Conservation (phyloP, 495 filamentous ascomycete genomes). For the Neurospora intermedia region DNA sequence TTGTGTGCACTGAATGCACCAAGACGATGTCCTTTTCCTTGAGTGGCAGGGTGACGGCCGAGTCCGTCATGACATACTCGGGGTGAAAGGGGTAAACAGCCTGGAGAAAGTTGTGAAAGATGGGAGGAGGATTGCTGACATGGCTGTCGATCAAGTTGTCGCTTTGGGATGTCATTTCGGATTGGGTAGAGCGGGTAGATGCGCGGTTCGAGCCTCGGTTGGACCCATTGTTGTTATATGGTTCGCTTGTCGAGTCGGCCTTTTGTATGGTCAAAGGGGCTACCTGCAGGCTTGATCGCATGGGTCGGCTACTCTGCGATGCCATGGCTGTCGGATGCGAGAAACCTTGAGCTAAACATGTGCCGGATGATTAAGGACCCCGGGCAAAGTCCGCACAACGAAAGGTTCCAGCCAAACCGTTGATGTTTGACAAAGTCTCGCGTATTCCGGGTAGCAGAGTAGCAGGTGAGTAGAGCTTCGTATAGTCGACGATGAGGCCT, state of each 20-base stretch:
- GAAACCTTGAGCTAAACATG: slow-evolving; percentile 27
- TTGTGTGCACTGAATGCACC: slow-evolving; percentile 94
- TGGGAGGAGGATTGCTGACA: slow-evolving; percentile 29
- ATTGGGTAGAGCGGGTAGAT: slow-evolving; percentile 32
- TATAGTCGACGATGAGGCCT: not conserved
- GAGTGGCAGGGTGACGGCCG: slow-evolving; percentile 79
- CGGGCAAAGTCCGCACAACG: not conserved
- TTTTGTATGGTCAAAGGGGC: slow-evolving; percentile 67
- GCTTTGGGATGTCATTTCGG: slow-evolving; percentile 61
- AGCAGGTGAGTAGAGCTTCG: not conserved
- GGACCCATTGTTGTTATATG: slow-evolving; percentile 25
- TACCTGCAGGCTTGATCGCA: slow-evolving; percentile 54
- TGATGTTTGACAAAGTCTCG: not conserved
- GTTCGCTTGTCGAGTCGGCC: slow-evolving; percentile 11
- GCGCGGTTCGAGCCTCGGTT: slow-evolving; percentile 26
- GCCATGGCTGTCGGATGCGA: slow-evolving; percentile 28
- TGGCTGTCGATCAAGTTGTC: not conserved
- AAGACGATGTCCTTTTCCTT: slow-evolving; percentile 86
- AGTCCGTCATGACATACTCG: slow-evolving; percentile 50
- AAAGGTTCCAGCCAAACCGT: not conserved
- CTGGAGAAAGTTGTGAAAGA: slow-evolving; percentile 90
- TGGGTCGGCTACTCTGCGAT: slow-evolving; percentile 39
- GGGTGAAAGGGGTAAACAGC: slow-evolving; percentile 95
- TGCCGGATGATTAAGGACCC: slow-evolving; percentile 6
- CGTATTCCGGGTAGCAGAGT: not conserved